Conservation (phyloP, 176 grass and related monocot species). For the Paspalum notatum region DNA sequence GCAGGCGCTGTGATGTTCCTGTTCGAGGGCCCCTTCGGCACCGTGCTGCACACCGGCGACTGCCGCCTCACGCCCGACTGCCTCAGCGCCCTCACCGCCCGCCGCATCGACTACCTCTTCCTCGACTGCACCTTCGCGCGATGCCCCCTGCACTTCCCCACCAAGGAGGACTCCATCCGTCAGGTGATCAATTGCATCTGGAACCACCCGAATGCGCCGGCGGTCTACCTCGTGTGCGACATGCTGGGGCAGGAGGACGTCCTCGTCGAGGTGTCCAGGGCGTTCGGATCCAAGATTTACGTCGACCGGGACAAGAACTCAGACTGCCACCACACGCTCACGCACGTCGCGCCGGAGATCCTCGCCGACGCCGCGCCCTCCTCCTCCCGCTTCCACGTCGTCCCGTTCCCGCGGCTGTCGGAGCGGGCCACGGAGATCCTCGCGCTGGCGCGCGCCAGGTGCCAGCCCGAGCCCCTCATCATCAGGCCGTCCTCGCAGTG, state of each 20-base stretch:
- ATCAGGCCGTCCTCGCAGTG: conserved; percentile 64
- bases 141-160: conserved; percentile 62
- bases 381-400: conserved; percentile 61
- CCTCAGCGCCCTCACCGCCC: conserved; percentile 46
- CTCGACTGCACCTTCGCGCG: conserved; percentile 79
- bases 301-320: conserved; percentile 46
- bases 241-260: conserved; percentile 84
- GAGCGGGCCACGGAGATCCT: conserved; percentile 49
- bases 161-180: conserved; percentile 61
- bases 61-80: conserved; percentile 64
- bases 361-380: conserved; percentile 43
- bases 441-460: conserved; percentile 40
- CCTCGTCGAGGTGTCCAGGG: conserved; percentile 60
- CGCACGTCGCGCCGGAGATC: conserved; percentile 62
- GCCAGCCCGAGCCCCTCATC: conserved; percentile 60
- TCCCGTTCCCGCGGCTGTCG: conserved; percentile 50
- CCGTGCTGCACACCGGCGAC: conserved; percentile 68
- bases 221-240: conserved; percentile 67
- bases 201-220: conserved; percentile 54
- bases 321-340: conserved; percentile 52
- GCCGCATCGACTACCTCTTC: conserved; percentile 62
- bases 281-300: conserved; percentile 61
- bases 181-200: conserved; percentile 83
- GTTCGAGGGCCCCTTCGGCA: conserved; percentile 74
- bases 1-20: conserved; percentile 79